phyloP scores from a whole-genome alignment of 2,329 filamentous ascomycete species.

The Trichoderma lentiforme region DNA sequence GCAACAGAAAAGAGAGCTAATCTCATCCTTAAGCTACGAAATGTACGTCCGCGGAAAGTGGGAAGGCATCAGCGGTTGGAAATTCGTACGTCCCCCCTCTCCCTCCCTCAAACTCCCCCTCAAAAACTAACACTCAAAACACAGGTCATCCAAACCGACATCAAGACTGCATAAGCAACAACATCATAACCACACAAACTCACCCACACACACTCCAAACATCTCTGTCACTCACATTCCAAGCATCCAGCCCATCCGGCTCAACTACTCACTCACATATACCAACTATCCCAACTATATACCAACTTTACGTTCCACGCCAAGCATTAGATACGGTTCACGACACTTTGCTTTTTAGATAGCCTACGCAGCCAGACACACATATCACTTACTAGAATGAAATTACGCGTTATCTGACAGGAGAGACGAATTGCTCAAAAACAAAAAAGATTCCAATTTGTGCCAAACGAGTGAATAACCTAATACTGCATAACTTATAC shows the following conservation, averaged over 20 bases:
- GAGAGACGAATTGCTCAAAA: background rate
- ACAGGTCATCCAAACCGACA: constrained; percentile 14
- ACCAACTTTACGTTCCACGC: background rate
- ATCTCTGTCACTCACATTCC: background rate
- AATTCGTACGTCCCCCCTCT: background rate
- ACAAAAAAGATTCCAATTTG: background rate
- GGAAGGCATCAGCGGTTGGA: constrained; percentile 14
- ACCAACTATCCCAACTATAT: background rate
- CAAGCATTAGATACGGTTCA: constrained; percentile 13
- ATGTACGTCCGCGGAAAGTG: constrained; percentile 16
- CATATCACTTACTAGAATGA: constrained; percentile 9
- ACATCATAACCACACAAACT: background rate
- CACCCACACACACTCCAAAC: background rate
- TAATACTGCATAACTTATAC: constrained; percentile 8
- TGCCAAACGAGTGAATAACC: constrained; percentile 1
- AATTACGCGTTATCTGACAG: constrained; percentile 10
- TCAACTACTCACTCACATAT: constrained; percentile 1
- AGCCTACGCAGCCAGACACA: constrained; percentile 3
- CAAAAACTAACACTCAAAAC: background rate
- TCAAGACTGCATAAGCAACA: constrained; percentile 7
- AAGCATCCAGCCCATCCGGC: background rate
- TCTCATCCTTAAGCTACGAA: background rate
- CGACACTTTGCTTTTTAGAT: constrained; percentile 8
- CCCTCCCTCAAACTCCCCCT: background rate
- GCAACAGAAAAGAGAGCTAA: background rate